Evolutionary conservation across 352 stramenopile species (phyloP), one percentile per base, ranked within the genome.

Genomic region (Peronosclerospora sorghi): DNA sequence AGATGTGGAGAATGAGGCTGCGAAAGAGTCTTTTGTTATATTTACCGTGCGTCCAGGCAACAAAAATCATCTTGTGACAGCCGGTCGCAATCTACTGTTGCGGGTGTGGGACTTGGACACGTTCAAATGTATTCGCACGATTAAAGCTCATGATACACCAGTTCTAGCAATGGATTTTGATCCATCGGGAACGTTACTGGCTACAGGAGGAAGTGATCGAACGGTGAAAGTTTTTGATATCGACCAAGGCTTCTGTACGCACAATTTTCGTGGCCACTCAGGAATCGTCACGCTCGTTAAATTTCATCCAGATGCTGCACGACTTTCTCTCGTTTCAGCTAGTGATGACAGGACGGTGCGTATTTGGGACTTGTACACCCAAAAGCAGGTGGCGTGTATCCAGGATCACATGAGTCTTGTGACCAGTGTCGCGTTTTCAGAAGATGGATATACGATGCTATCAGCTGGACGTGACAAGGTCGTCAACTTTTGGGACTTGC

Each of bases 171-270:
- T 96, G 74, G 76, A 70, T 20, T 93, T 95, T 48, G 86, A 96
- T 62, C 79, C 78, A 14, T 84, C 86, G 17, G 86, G 85, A 29
- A 96, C 83, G 39, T 62, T 99, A 48, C 64, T 98, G 7, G 94
- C 94, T 6, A 99, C 95, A 1, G 95, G 92, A 51, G 94, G 92
- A 17, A 93, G 95, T 21, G 96, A 99, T 65, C 90, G 93, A 36
- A 84, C 78, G 1, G 93, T 97, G 30, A 96, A 97, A 48, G 88
- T 97, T 18, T 97, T 94, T 44, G 86, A 96, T 60, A 72, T 97
- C 19, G 73, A 93, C 45, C 86, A 92, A 56, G 88, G 85, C 20
- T 96, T 83, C 59, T 95, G 82, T 61, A 97, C 90, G 42, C 90
- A 97, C 72, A 96, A 89, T 65, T 97, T 97, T 54, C 73, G 68